Conservation (phyloP, 805 yeast genomes). For the Pichia insulana region DNA sequence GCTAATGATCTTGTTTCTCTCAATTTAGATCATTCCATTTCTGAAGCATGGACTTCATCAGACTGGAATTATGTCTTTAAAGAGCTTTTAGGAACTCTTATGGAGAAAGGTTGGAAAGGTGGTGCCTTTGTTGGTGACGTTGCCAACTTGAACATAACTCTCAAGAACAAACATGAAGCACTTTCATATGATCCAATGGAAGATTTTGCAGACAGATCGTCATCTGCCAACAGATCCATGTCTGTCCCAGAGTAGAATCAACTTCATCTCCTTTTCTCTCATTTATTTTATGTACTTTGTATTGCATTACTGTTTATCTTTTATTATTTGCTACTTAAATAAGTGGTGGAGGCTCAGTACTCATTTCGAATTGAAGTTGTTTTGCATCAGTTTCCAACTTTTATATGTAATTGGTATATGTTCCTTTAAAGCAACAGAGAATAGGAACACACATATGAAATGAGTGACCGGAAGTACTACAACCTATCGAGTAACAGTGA, state of each 20-base stretch:
- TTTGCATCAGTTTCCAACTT: no score
- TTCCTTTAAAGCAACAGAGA: no score
- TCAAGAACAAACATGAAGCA: constrained; percentile 18
- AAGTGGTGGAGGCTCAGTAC: no score
- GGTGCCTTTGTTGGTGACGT: constrained; percentile 27
- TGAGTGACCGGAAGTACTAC: not conserved
- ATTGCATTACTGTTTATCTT: not conserved
- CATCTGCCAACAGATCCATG: constrained; percentile 3
- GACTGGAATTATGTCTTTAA: constrained; percentile 32
- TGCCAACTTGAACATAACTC: constrained; percentile 24
- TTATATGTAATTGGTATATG: no score
- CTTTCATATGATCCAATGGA: constrained; percentile 25
- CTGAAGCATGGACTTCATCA: constrained; percentile 25
- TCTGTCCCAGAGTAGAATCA: not conserved
- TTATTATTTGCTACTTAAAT: not conserved
- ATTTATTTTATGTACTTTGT: not conserved
- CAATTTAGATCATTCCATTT: constrained; percentile 25
- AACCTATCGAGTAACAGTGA: constrained; percentile 23
- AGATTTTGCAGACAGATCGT: constrained; percentile 20
- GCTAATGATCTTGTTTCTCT: constrained; percentile 25
- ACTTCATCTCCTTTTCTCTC: not conserved
- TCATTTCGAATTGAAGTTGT: no score
- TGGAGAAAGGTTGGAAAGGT: constrained; percentile 30
- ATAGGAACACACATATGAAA: no score
- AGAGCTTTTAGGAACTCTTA: constrained; percentile 26